Conservation (phyloP, 2,329 filamentous ascomycete genomes). For the Nemania abortiva region DNA sequence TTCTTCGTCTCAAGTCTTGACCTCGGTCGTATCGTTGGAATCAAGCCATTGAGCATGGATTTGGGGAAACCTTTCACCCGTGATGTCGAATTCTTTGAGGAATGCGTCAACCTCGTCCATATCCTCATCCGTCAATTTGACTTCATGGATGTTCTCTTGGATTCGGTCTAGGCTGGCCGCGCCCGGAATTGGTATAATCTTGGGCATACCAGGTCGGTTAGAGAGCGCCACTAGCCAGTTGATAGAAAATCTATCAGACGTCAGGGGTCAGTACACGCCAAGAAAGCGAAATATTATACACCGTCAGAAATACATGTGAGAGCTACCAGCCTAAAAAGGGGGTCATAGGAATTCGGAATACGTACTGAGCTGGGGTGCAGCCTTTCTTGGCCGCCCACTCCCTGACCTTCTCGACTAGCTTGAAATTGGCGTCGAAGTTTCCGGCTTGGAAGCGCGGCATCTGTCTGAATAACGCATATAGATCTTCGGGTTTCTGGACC, state of each 20-base stretch:
- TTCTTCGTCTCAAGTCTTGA: slow-evolving; percentile 19
- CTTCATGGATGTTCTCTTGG: slow-evolving; percentile 58
- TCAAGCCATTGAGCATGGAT: background rate
- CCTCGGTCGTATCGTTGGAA: slow-evolving; percentile 32
- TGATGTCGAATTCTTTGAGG: slow-evolving; percentile 50
- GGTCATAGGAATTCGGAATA: background rate
- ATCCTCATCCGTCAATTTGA: slow-evolving; percentile 54
- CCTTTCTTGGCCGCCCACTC: slow-evolving; percentile 39
- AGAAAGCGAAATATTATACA: background rate
- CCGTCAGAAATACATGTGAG: too few relatives aligned
- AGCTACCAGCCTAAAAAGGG: too few relatives aligned
- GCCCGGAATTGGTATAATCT: slow-evolving; percentile 65
- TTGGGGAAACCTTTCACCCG: slow-evolving; percentile 42
- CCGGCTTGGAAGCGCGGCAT: slow-evolving; percentile 36
- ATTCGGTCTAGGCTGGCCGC: slow-evolving; percentile 59
- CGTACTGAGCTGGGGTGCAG: slow-evolving; percentile 41
- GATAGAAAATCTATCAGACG: slow-evolving; percentile 36
- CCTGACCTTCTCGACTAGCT: slow-evolving; percentile 38
- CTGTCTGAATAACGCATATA: slow-evolving; percentile 10
- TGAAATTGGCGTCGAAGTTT: slow-evolving; percentile 36
- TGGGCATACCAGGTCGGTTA: slow-evolving; percentile 54
- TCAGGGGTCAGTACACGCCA: background rate
- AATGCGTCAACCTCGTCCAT: slow-evolving; percentile 54
- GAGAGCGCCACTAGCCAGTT: slow-evolving; percentile 43
- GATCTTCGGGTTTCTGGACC: slow-evolving; percentile 31